A percentile compares a stretch with the other conserved stretches of the same genome.
These are phyloP conservation scores for Cornus florida DNA, from an alignment of 148 eudicot species.

Conservation along the genomic window DNA sequence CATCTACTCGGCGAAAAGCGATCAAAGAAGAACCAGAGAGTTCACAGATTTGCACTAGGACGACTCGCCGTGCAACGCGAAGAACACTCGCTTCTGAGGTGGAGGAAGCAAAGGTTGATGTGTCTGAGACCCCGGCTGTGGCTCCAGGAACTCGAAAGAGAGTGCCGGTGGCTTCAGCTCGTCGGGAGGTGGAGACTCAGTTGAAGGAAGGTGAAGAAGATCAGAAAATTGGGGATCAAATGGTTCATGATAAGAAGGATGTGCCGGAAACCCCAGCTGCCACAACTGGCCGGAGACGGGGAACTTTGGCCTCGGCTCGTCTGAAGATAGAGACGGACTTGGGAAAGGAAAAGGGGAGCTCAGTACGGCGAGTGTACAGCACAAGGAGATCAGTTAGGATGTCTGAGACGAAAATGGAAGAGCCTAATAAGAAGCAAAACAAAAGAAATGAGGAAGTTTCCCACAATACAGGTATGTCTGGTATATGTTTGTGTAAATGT, in stretches of 20 bases:
- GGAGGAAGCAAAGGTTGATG: constrained; percentile 16
- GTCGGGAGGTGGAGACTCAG: constrained; percentile 18
- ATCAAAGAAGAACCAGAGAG: constrained; percentile 22
- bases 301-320: constrained; percentile 17
- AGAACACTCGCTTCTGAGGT: constrained; percentile 21
- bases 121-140: constrained; percentile 16
- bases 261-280: constrained; percentile 26
- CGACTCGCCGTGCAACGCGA: constrained; percentile 31
- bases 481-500: constrained; percentile 20
- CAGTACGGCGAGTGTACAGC: constrained; percentile 31
- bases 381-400: constrained; percentile 51
- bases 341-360: not conserved
- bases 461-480: constrained; percentile 4
- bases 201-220: constrained; percentile 18
- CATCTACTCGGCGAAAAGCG: constrained; percentile 34
- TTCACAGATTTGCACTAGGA: constrained; percentile 30
- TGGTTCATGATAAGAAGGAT: constrained; percentile 17
- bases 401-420: constrained; percentile 35
- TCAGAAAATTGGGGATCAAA: not conserved
- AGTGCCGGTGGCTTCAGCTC: constrained; percentile 16
- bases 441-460: constrained; percentile 14
- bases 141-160: constrained; percentile 13
- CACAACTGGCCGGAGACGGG: constrained; percentile 19
- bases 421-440: constrained; percentile 15
- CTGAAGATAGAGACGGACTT: constrained; percentile 17